These are phyloP conservation scores for Cyclospora cayetanensis DNA, from an alignment of 169 alveolate species.

Conservation along the genomic window DNA sequence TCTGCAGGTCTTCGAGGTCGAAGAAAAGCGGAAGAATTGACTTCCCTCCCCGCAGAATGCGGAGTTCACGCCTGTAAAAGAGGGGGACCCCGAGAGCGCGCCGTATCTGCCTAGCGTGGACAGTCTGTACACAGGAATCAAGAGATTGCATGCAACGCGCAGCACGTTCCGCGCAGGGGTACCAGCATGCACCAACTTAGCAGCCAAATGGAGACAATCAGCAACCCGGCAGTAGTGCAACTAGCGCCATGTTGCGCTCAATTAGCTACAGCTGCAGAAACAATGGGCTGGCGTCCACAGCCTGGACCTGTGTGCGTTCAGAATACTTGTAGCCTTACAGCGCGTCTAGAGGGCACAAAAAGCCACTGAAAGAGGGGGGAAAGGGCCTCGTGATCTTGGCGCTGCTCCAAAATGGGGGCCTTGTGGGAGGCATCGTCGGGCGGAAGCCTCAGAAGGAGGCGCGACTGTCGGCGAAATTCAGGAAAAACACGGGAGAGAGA, in stretches of 20 bases:
- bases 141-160: background rate
- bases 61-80: background rate
- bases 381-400: background rate
- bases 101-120: background rate
- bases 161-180: background rate
- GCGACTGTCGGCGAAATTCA: background rate
- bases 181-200: background rate
- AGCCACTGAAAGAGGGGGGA: slow-evolving; percentile 37
- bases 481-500: slow-evolving; percentile 17
- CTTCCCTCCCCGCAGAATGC: background rate
- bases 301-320: no score
- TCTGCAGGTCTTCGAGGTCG: background rate
- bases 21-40: background rate
- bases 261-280: no score
- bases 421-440: background rate
- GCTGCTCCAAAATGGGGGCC: background rate
- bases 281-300: no score
- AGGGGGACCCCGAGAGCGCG: background rate
- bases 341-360: background rate
- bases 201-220: background rate
- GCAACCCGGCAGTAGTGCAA: background rate
- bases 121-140: background rate
- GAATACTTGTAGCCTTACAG: background rate
- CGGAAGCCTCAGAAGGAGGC: background rate
- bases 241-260: no score